These are phyloP conservation scores for Lodderomyces orthopsilosis DNA, from an alignment of 1,139 yeast genomes.

Conservation along the genomic window DNA sequence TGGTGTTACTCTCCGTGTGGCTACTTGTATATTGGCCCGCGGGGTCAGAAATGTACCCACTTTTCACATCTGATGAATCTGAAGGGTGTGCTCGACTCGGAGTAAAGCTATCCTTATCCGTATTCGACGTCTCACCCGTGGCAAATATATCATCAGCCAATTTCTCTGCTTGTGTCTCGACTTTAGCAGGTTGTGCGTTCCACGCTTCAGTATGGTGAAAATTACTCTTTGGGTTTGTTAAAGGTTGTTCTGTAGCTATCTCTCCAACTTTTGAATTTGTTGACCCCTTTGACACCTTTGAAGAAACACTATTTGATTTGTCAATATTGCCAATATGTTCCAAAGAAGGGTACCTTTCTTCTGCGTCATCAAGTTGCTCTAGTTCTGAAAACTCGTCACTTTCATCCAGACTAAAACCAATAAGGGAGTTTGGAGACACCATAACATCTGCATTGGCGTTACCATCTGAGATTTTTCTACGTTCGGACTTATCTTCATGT, in stretches of 20 bases:
- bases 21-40: neutral
- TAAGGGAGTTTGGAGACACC: constrained; percentile 2
- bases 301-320: neutral
- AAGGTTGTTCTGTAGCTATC: neutral
- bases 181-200: constrained; percentile 20
- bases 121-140: neutral
- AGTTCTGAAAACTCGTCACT: constrained; percentile 19
- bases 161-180: constrained; percentile 31
- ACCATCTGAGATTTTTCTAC: neutral
- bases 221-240: neutral
- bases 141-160: constrained; percentile 42
- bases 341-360: constrained; percentile 44
- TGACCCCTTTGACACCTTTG: constrained; percentile 6
- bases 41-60: neutral
- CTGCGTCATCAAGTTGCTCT: constrained; percentile 40
- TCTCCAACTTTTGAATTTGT: constrained; percentile 5
- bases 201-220: constrained; percentile 32
- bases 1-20: neutral
- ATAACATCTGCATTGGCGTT: neutral
- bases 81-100: neutral
- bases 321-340: constrained; percentile 36
- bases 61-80: neutral
- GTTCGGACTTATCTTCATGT: neutral
- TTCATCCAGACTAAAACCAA: constrained; percentile 14
- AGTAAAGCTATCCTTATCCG: neutral